Base-by-base conservation (phyloP, 768 basidiomycete genomes). In the Exidia glandulosa region DNA sequence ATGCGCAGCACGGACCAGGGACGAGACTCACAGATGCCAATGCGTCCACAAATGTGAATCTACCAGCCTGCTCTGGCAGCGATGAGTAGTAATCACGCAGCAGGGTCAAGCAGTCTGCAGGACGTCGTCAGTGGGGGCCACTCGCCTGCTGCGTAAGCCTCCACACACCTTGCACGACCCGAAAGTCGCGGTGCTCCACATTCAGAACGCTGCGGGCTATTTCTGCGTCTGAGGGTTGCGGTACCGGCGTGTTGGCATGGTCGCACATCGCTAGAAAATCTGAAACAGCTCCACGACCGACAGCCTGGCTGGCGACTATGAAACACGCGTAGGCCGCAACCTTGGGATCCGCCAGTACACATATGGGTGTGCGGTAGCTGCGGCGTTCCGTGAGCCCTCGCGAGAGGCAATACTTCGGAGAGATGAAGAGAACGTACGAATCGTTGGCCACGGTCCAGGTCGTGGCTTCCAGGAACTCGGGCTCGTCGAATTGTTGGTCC, bases 381-480 rank as follows among this genome's bases (percentile, higher is more conserved):
- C 47, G 50, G 23, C 59, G 41, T 29, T 55, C 34, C 32, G 41
- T 25, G 63, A 37, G 58, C 55, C 41, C 58, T 14, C 50, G 45
- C 19, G 30, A 63, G 36, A 32, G 12, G 31, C 45, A 59, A 32
- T n/a, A n/a, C 57, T 25, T 5, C 29, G 50, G 32, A 30, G 31
- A 55, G 41, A 41, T 29, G 60, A 30, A 56, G 32, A 14, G 45
- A 34, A 79, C 79, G 72, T 61, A 92, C 90, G 90, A 90, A 75
- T 93, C 90, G 71, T 90, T 88, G 14, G 89, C 86, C 57, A 93
- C 76, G 62, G 87, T 88, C 91, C 90, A 93, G 13, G 88, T 84
- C 66, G 82, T 85, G 67, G 90, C 89, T 14, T 62, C 54, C 32
- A 68, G 41, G 31, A 52, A 57, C 69, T 87, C 83, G 34, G 86